Conservation (phyloP, 2,329 filamentous ascomycete genomes). For the Acephala macrosclerotiorum region DNA sequence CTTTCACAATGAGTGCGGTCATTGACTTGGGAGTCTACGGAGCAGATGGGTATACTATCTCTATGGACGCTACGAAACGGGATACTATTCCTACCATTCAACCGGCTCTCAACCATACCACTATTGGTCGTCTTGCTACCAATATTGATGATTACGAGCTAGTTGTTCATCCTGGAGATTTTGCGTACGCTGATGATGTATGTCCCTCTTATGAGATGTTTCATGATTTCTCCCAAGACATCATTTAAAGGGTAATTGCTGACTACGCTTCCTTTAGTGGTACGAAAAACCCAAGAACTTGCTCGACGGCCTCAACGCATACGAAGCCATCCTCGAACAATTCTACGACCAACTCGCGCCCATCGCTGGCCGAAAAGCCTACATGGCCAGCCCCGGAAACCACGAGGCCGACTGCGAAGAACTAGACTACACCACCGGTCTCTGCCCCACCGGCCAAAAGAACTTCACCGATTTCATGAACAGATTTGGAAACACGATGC, state of each 20-base stretch:
- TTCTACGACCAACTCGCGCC: conserved; percentile 64
- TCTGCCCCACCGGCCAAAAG: conserved; percentile 60
- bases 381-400: conserved; percentile 65
- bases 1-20: conserved; percentile 60
- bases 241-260: no score
- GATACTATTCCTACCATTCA: conserved; percentile 57
- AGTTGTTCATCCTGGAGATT: conserved; percentile 56
- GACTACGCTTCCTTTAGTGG: background rate
- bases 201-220: no score
- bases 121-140: conserved; percentile 60
- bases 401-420: conserved; percentile 64
- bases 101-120: conserved; percentile 63
- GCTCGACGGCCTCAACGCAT: conserved; percentile 57
- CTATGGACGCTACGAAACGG: conserved; percentile 52
- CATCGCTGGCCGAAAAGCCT: conserved; percentile 60
- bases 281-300: conserved; percentile 53
- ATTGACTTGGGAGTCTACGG: conserved; percentile 64
- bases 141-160: conserved; percentile 63
- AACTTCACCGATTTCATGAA: conserved; percentile 68
- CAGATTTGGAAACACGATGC: conserved; percentile 61
- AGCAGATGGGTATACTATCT: conserved; percentile 58
- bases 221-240: no score
- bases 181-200: conserved; percentile 66
- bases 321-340: conserved; percentile 61
- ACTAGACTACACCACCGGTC: conserved; percentile 44